Evolutionary conservation across 2,329 filamentous ascomycete genomes (phyloP).

Genomic region (Ramichloridium luteum): DNA sequence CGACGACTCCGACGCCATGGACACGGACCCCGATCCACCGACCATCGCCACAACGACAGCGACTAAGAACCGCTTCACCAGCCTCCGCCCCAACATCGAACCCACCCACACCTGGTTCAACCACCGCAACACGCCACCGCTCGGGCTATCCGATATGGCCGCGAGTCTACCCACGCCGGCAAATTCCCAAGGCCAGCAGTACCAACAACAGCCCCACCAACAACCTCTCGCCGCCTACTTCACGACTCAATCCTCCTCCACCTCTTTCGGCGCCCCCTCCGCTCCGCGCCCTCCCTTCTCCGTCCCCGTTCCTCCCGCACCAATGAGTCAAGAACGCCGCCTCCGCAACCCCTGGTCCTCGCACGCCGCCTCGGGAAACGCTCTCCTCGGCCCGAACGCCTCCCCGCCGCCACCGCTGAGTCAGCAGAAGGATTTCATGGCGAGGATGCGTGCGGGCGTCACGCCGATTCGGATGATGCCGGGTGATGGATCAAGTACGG

Average conservation of each 20-base stretch:
- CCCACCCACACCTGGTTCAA: conserved; percentile 9
- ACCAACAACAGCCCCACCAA: conserved; percentile 26
- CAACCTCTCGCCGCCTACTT: background rate
- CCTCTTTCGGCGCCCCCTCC: background rate
- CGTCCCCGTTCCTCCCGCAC: conserved; percentile 57
- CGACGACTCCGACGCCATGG: conserved; percentile 49
- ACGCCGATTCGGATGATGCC: conserved; percentile 12
- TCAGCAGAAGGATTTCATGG: conserved; percentile 42
- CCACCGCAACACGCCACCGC: conserved; percentile 8
- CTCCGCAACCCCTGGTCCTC: conserved; percentile 43
- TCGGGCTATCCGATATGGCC: conserved; percentile 5
- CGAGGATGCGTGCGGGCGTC: conserved; percentile 22
- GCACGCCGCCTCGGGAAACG: conserved; percentile 42
- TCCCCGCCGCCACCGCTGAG: conserved; percentile 30
- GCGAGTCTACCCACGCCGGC: background rate
- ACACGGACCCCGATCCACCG: conserved; percentile 51
- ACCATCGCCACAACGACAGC: conserved; percentile 12
- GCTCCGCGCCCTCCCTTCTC: conserved; percentile 43
- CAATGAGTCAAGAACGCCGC: conserved; percentile 51
- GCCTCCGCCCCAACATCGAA: conserved; percentile 10
- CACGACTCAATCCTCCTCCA: background rate
- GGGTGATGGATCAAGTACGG: conserved; percentile 4
- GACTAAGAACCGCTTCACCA: conserved; percentile 7
- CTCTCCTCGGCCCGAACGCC: conserved; percentile 7
- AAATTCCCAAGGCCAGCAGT: background rate